A percentile compares a stretch with the other conserved stretches of the same genome.
phyloP scores from a whole-genome alignment of 75 land plant genomes.

The Azolla pinnata region DNA sequence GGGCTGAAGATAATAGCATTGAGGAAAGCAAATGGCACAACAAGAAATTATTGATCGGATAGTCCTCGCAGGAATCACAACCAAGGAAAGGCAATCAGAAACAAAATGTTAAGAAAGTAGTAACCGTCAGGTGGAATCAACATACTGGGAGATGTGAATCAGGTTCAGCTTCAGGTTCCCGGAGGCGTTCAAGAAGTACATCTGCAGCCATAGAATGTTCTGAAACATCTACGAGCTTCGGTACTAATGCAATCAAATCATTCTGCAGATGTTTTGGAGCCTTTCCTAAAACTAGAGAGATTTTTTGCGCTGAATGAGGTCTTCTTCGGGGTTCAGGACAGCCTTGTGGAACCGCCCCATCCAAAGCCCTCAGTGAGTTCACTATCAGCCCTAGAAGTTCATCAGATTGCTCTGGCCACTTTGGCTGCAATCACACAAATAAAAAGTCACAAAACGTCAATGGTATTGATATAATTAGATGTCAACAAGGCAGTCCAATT shows the following conservation, averaged over 20 bases:
- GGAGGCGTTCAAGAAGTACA: conserved; percentile 68
- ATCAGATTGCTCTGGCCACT: conserved; percentile 97
- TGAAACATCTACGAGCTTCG: conserved; percentile 77
- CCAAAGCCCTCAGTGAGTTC: conserved; percentile 80
- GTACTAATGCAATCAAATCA: conserved; percentile 79
- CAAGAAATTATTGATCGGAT: too few relatives aligned
- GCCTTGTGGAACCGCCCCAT: conserved; percentile 92
- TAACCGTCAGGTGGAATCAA: too few relatives aligned
- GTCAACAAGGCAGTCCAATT: too few relatives aligned
- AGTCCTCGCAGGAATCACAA: background rate
- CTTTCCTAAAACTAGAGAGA: conserved; percentile 69
- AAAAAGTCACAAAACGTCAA: background rate
- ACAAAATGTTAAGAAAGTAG: too few relatives aligned
- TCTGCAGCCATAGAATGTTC: conserved; percentile 81
- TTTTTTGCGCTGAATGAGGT: conserved; percentile 83
- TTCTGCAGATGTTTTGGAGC: conserved; percentile 85
- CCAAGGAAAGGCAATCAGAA: too few relatives aligned
- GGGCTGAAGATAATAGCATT: too few relatives aligned
- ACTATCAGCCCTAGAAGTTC: conserved; percentile 91
- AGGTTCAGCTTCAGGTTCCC: conserved; percentile 72
- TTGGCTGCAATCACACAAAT: conserved; percentile 33
- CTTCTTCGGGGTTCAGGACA: conserved; percentile 74
- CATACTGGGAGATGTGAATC: conserved; percentile 53
- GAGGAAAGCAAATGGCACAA: too few relatives aligned
- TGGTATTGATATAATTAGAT: too few relatives aligned